Percentiles rank a stretch among this genome's conserved stretches.
These are phyloP conservation scores for Acacia confusa DNA, from an alignment of 306 rosid species.

Conservation along the genomic window DNA sequence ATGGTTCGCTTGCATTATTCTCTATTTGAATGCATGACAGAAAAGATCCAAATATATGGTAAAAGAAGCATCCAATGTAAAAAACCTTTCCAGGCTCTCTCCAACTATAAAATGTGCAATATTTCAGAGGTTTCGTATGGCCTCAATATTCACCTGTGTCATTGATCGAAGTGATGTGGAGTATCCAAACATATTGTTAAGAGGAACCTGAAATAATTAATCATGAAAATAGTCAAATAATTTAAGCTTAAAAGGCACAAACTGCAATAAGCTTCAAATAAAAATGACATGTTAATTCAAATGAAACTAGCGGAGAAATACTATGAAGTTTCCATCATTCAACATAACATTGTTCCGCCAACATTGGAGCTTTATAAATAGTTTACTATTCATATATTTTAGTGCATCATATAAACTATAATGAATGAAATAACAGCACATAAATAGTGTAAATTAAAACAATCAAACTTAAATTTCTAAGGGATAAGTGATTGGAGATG, in stretches of 20 bases:
- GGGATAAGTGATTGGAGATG: not conserved
- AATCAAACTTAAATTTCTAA: not conserved
- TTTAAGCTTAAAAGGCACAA: not conserved
- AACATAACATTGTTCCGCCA: not conserved
- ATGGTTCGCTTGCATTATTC: not conserved
- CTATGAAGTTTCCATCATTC: not conserved
- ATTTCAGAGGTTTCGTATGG: not conserved
- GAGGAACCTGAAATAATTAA: constrained; percentile 70
- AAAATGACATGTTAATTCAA: not conserved
- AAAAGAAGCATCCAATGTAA: not conserved
- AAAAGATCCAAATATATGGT: not conserved
- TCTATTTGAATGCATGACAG: not conserved
- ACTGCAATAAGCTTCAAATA: not conserved
- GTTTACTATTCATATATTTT: not conserved
- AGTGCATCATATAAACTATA: not conserved
- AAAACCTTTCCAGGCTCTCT: not conserved
- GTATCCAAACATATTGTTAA: constrained; percentile 96
- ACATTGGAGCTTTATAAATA: not conserved
- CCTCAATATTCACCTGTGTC: constrained; percentile 70
- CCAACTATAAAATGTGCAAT: not conserved
- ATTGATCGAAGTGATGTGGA: constrained; percentile 90
- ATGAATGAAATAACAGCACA: not conserved
- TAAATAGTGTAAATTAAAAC: not conserved
- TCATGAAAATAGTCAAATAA: not conserved
- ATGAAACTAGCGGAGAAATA: not conserved